Conservation (phyloP, 2,329 filamentous ascomycete genomes). For the Annulohypoxylon truncatum region DNA sequence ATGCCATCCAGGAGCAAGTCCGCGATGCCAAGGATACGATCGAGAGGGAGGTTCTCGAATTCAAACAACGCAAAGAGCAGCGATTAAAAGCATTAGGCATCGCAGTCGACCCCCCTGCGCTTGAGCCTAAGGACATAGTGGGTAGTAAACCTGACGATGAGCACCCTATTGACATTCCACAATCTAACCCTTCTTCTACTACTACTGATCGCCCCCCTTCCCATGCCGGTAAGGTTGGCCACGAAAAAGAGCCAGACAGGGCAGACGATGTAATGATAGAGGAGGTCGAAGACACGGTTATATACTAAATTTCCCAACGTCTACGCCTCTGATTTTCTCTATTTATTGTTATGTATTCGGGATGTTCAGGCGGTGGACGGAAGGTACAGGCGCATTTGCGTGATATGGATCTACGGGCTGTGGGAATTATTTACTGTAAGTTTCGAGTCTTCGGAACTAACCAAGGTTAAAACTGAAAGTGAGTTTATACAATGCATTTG, state of each 20-base stretch:
- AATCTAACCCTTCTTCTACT: constrained; percentile 53
- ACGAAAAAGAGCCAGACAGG: constrained; percentile 67
- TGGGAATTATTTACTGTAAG: constrained; percentile 21
- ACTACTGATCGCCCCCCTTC: constrained; percentile 52
- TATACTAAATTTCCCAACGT: constrained; percentile 69
- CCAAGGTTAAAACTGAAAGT: constrained; percentile 15
- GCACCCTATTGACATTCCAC: constrained; percentile 52
- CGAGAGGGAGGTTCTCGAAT: constrained; percentile 72
- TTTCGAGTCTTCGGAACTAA: constrained; percentile 31
- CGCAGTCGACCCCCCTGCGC: constrained; percentile 43
- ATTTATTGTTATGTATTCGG: constrained; percentile 15
- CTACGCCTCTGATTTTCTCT: constrained; percentile 1
- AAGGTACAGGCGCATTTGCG: constrained; percentile 21
- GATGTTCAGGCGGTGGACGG: constrained; percentile 8
- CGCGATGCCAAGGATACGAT: constrained; percentile 72
- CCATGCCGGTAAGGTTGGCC: constrained; percentile 45
- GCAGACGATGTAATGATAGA: constrained; percentile 83
- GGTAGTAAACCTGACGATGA: constrained; percentile 58
- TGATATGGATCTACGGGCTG: constrained; percentile 11
- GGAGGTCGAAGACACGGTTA: constrained; percentile 89
- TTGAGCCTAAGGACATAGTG: constrained; percentile 54
- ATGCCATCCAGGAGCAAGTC: constrained; percentile 76
- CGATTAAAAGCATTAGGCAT: constrained; percentile 54
- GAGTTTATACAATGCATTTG: constrained; percentile 8
- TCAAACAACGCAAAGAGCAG: constrained; percentile 62